Conservation (phyloP, 2,329 filamentous ascomycete genomes). For the Microsporum ferrugineum region DNA sequence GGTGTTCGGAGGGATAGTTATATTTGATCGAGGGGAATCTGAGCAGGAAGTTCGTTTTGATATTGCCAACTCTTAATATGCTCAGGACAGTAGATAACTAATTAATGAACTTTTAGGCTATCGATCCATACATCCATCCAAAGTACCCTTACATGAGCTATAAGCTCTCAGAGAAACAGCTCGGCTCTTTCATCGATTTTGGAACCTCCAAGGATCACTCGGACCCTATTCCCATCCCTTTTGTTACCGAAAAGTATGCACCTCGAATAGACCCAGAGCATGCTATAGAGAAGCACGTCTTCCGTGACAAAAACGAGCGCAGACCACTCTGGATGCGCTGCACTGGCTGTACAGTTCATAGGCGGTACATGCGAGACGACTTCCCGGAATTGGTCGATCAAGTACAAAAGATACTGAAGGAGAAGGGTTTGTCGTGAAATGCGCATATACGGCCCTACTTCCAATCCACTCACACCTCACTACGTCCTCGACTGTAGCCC, state of each 20-base stretch:
- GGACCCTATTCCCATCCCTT: neutral
- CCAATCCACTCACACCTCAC: constrained; percentile 17
- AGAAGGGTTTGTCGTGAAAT: too few species aligned
- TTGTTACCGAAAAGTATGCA: constrained; percentile 1
- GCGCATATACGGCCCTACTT: too few species aligned
- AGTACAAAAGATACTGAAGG: too few species aligned
- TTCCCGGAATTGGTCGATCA: too few species aligned
- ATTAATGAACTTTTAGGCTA: neutral
- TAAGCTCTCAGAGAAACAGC: neutral
- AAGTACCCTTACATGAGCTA: neutral
- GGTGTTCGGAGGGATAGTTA: constrained; percentile 20
- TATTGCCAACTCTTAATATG: neutral
- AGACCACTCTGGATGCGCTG: neutral
- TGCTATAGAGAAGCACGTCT: constrained; percentile 1
- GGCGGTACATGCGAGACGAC: too few species aligned
- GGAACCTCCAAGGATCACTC: neutral
- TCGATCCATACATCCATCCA: neutral
- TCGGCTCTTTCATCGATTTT: neutral
- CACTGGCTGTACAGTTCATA: too few species aligned
- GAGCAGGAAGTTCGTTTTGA: neutral
- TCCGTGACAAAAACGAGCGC: constrained; percentile 5
- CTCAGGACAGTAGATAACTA: neutral
- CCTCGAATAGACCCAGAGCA: neutral
- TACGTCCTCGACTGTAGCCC: constrained; percentile 14
- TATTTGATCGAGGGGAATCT: constrained; percentile 16